These are phyloP conservation scores for Neopestalotiopsis rosae DNA, from an alignment of 2,329 filamentous ascomycete genomes.

Conservation along the genomic window DNA sequence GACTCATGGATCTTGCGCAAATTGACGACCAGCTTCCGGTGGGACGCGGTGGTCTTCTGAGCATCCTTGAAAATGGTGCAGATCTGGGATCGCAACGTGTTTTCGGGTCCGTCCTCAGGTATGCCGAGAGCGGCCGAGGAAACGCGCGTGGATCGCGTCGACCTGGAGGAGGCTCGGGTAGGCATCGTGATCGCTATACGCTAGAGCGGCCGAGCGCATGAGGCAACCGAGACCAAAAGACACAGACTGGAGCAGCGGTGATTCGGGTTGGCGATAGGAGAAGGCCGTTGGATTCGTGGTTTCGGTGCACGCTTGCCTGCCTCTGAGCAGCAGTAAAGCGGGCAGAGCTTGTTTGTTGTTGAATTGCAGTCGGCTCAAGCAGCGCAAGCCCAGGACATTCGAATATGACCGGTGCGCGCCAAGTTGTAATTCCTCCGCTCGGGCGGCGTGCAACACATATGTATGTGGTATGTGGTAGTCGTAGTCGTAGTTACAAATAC, in stretches of 20 bases:
- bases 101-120: slow-evolving; percentile 75
- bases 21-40: slow-evolving; percentile 86
- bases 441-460: too few relatives aligned
- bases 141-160: slow-evolving; percentile 51
- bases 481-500: too few relatives aligned
- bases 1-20: slow-evolving; percentile 90
- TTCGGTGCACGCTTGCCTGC: too few relatives aligned
- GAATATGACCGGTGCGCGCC: too few relatives aligned
- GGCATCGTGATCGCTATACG: slow-evolving; percentile 49
- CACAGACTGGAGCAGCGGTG: background rate
- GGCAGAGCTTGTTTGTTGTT: too few relatives aligned
- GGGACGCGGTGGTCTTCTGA: slow-evolving; percentile 86
- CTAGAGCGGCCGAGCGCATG: background rate
- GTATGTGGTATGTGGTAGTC: too few relatives aligned
- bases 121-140: slow-evolving; percentile 54
- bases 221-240: background rate
- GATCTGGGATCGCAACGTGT: slow-evolving; percentile 74
- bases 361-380: too few relatives aligned
- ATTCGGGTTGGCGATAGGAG: background rate
- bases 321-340: too few relatives aligned
- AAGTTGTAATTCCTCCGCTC: too few relatives aligned
- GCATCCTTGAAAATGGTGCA: slow-evolving; percentile 79
- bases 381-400: too few relatives aligned
- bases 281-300: background rate
- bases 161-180: slow-evolving; percentile 51